These are phyloP conservation scores for Lentinula raphanica DNA, from an alignment of 768 basidiomycete genomes.

Conservation along the genomic window DNA sequence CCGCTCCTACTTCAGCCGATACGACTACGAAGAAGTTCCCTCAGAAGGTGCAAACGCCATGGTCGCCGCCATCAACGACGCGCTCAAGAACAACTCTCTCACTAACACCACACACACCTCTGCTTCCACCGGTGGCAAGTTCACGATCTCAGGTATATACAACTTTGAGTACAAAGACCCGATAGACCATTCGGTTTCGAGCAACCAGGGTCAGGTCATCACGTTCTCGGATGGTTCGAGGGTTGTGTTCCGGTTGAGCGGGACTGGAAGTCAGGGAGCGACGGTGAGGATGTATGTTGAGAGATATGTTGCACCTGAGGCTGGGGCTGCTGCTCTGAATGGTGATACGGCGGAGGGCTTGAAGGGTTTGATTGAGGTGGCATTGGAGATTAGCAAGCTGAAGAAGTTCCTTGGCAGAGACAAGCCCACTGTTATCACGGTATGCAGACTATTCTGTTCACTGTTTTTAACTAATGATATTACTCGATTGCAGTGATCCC, in stretches of 20 bases:
- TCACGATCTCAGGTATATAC: conserved; percentile 71
- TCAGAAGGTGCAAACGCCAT: conserved; percentile 86
- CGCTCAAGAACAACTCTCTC: conserved; percentile 64
- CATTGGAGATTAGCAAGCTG: conserved; percentile 78
- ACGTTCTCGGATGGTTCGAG: conserved; percentile 88
- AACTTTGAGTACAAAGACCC: conserved; percentile 98
- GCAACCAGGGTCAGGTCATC: conserved; percentile 95
- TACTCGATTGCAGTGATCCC: no score
- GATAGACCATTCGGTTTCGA: conserved; percentile 89
- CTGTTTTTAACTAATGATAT: background rate
- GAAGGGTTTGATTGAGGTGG: conserved; percentile 94
- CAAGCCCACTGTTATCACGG: conserved; percentile 95
- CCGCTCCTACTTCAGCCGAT: conserved; percentile 96
- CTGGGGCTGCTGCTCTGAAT: conserved; percentile 62
- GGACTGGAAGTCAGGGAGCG: conserved; percentile 94
- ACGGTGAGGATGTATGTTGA: conserved; percentile 97
- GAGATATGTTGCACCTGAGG: conserved; percentile 72
- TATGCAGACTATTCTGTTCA: conserved; percentile 27
- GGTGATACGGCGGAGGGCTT: conserved; percentile 84
- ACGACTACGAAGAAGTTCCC: conserved; percentile 97
- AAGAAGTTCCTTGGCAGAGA: conserved; percentile 82
- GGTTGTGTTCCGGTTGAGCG: conserved; percentile 93
- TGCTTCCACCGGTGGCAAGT: conserved; percentile 59
- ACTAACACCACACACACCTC: conserved; percentile 64
- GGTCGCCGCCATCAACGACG: conserved; percentile 70